phyloP scores from a whole-genome alignment of 2,329 filamentous ascomycete species.

The Cladosporium sp. region DNA sequence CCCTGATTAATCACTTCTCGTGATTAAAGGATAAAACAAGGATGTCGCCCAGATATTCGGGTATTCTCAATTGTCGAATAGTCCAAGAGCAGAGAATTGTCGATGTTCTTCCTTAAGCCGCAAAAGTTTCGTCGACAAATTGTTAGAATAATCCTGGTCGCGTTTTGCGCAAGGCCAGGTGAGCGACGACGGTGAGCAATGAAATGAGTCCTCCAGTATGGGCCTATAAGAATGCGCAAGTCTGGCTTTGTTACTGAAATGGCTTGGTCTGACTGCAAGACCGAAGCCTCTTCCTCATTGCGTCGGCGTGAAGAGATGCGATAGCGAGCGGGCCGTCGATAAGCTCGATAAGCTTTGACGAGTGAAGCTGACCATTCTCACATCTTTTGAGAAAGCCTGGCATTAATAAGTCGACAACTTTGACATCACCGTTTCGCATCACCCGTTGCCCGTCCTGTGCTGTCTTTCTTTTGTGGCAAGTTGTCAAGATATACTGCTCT shows the following conservation, averaged over 20 bases:
- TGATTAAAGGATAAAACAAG: not conserved
- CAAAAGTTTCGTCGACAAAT: not conserved
- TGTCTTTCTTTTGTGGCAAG: not conserved
- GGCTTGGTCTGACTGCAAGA: not conserved
- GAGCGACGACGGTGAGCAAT: not conserved
- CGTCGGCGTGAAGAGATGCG: not conserved
- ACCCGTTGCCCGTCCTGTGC: not conserved
- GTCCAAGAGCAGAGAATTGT: not conserved
- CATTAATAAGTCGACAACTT: not conserved
- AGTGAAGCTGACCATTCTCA: not conserved
- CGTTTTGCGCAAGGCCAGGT: not conserved
- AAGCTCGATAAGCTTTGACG: not conserved
- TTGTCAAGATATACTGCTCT: not conserved
- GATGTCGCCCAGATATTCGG: not conserved
- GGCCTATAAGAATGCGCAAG: not conserved
- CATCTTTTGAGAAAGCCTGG: not conserved
- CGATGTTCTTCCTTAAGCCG: not conserved
- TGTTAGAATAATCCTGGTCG: not conserved
- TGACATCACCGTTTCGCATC: not conserved
- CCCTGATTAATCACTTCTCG: not conserved
- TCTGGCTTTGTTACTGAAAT: not conserved
- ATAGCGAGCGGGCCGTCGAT: constrained; percentile 1
- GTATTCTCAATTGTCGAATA: not conserved
- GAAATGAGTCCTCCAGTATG: not conserved
- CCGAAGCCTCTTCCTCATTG: not conserved